These are phyloP conservation scores for Tanacetum coccineum DNA, from an alignment of 129 eudicot species.

Conservation along the genomic window DNA sequence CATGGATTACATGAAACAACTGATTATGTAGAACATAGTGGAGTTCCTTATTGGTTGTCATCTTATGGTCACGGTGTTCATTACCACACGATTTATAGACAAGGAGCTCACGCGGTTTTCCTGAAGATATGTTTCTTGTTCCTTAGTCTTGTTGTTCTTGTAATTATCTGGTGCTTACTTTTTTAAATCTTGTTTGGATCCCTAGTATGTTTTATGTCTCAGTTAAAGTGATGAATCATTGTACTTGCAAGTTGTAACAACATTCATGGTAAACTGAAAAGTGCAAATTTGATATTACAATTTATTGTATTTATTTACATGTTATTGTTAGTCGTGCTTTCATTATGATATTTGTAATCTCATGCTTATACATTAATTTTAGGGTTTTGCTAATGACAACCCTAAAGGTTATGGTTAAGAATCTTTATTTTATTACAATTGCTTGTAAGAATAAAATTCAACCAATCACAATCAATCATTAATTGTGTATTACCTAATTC, in stretches of 20 bases:
- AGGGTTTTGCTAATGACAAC: too few relatives aligned
- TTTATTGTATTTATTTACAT: too few relatives aligned
- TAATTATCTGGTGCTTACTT: slow-evolving; percentile 20
- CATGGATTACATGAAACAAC: slow-evolving; percentile 53
- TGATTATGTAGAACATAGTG: slow-evolving; percentile 47
- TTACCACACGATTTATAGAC: slow-evolving; percentile 40
- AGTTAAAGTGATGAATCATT: not conserved
- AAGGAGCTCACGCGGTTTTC: slow-evolving; percentile 31
- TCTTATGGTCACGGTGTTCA: slow-evolving; percentile 50
- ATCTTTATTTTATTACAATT: too few relatives aligned
- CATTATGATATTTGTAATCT: too few relatives aligned
- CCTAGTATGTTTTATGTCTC: slow-evolving; percentile 21
- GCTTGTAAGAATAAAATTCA: too few relatives aligned
- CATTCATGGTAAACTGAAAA: not conserved
- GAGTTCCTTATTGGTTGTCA: slow-evolving; percentile 41
- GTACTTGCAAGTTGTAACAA: not conserved
- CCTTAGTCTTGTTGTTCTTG: slow-evolving; percentile 39
- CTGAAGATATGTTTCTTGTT: slow-evolving; percentile 42
- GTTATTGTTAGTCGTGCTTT: too few relatives aligned
- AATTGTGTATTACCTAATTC: too few relatives aligned
- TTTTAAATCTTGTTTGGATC: slow-evolving; percentile 14
- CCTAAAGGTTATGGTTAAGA: too few relatives aligned
- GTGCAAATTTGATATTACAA: not conserved
- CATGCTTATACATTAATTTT: too few relatives aligned
- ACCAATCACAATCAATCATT: too few relatives aligned